Evolutionary conservation across 2,329 filamentous ascomycete species (phyloP), one percentile per base, ranked within the genome.

Genomic region (Epichloe hybrida): DNA sequence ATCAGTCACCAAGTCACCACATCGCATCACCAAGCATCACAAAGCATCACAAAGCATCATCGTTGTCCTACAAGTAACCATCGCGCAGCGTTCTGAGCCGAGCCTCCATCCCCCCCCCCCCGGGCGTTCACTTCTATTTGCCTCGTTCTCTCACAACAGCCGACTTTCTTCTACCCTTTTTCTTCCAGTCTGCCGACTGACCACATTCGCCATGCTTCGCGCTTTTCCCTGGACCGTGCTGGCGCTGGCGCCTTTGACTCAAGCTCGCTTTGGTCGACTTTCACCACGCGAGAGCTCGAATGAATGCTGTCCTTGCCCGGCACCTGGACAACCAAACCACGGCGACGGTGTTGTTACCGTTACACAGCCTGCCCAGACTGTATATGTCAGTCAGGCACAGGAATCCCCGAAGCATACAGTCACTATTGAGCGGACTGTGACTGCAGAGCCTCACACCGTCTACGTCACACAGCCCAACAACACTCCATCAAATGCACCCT

Each of bases 291-390:
- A 52, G 13, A 50, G 55, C 15, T 50, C 48, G n/a, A 51, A 58
- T 4, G 58, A 61, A 45, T 66, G 61, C 47, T 64, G 62, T 41
- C 59, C 65, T 36, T 68, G 65, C 23, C 51, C 58, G 5, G 46
- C 50, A 9, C 41, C 59, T 17, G 54, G 54, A 21, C 53, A 50
- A 12, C 31, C 54, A 21, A 50, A 46, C 8, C 50, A 53, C n/a
- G 56, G 45, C 12, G 36, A 42, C 8, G 51, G 52, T 8, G 62
- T 60, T 11, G 55, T 66, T 37, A 64, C 61, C 20, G 54, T 64
- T 34, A 63, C 59, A 40, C 51, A 56, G 8, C 51, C 54, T 27
- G 55, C 53, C 35, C 55, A 63, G 46, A 66, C 63, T 17, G 54
- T 64, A 7, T 64, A 59, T 2, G 52, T 58, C 34, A 48, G 54